Conservation (phyloP, 2,329 filamentous ascomycete genomes). For the Clathrospora elynae region DNA sequence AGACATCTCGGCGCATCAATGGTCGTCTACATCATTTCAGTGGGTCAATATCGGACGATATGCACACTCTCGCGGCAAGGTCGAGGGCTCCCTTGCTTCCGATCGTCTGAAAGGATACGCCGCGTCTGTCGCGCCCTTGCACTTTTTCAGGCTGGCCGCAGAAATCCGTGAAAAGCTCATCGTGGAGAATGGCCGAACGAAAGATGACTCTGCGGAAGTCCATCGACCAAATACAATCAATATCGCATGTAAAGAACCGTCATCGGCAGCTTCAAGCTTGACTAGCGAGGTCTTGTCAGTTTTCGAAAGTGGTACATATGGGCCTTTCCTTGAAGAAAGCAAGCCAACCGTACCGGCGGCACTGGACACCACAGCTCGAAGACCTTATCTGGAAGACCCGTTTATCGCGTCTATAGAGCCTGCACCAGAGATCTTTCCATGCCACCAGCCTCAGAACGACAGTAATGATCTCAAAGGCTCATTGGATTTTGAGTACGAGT, state of each 20-base stretch:
- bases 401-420: constrained; percentile 24
- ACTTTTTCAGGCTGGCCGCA: constrained; percentile 52
- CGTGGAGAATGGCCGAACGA: constrained; percentile 14
- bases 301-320: neutral
- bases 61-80: constrained; percentile 48
- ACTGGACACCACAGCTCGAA: constrained; percentile 5
- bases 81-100: constrained; percentile 52
- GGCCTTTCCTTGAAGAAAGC: neutral
- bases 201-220: constrained; percentile 1
- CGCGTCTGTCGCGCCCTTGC: constrained; percentile 45
- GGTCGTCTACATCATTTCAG: constrained; percentile 47
- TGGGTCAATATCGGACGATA: constrained; percentile 56
- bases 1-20: constrained; percentile 56
- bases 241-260: neutral
- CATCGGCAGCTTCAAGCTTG: neutral
- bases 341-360: neutral
- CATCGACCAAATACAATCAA: neutral
- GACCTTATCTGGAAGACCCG: constrained; percentile 33
- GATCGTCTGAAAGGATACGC: constrained; percentile 48
- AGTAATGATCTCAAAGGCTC: constrained; percentile 17
- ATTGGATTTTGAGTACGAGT: constrained; percentile 36
- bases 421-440: too few relatives aligned
- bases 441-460: too few relatives aligned
- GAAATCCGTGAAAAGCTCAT: constrained; percentile 43
- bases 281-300: neutral